Conservation (phyloP, 2,329 filamentous ascomycete genomes). For the Lachnum nothofagi region DNA sequence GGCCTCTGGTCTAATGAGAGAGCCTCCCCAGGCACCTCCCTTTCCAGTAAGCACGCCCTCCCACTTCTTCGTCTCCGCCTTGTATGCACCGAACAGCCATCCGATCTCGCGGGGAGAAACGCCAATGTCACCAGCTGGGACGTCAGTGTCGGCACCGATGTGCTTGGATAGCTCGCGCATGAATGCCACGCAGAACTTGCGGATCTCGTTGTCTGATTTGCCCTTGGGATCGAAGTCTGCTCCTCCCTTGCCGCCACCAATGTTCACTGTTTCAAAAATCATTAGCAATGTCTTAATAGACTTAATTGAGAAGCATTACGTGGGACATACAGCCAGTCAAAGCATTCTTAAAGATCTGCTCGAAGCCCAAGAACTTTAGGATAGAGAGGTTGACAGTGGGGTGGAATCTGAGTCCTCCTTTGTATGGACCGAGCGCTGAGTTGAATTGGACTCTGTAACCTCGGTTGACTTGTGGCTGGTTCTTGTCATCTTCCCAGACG, state of each 20-base stretch:
- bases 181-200: constrained; percentile 92
- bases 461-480: constrained; percentile 83
- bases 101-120: constrained; percentile 89
- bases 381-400: constrained; percentile 75
- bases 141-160: constrained; percentile 93
- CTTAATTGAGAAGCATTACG: too few relatives aligned
- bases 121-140: constrained; percentile 95
- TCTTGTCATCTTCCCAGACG: constrained; percentile 92
- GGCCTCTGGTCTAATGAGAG: constrained; percentile 90
- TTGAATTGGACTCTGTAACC: constrained; percentile 98
- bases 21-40: constrained; percentile 87
- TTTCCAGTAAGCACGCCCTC: constrained; percentile 96
- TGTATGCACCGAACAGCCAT: constrained; percentile 92
- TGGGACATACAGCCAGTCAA: constrained; percentile 74
- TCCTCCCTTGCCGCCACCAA: constrained; percentile 97
- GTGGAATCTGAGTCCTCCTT: constrained; percentile 93
- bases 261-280: constrained; percentile 57
- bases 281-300: neutral
- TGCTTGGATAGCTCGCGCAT: constrained; percentile 94
- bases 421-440: constrained; percentile 94
- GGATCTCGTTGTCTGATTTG: constrained; percentile 95
- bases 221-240: constrained; percentile 99
- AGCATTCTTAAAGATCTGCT: constrained; percentile 99
- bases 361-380: constrained; percentile 96
- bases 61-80: constrained; percentile 81